Conservation (phyloP, 805 yeast species). For the Metschnikowia peoriensis region DNA sequence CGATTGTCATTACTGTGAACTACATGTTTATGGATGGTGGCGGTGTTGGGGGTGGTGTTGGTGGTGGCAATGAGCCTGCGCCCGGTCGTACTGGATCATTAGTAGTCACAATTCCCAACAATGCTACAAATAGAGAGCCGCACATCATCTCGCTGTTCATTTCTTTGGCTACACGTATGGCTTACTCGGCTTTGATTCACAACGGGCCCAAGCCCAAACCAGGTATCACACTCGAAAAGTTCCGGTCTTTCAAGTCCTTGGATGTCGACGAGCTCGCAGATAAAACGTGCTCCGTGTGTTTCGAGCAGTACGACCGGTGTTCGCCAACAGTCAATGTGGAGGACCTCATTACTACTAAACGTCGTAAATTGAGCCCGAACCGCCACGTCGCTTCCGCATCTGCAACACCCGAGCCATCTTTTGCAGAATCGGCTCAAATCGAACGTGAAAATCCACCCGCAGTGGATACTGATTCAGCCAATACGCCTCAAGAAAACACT, state of each 20-base stretch:
- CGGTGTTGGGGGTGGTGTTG: too few species aligned
- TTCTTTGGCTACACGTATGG: constrained; percentile 66
- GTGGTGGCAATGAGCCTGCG: constrained; percentile 34
- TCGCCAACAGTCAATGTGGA: not conserved
- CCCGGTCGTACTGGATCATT: constrained; percentile 52
- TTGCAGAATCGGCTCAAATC: constrained; percentile 1
- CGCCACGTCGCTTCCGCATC: constrained; percentile 10
- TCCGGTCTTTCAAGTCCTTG: constrained; percentile 47
- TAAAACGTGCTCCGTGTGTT: constrained; percentile 60
- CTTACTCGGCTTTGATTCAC: constrained; percentile 58
- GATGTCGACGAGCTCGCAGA: constrained; percentile 28
- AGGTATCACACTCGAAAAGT: constrained; percentile 53
- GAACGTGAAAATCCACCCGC: constrained; percentile 7
- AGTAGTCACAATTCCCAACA: constrained; percentile 65
- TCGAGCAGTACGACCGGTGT: constrained; percentile 40
- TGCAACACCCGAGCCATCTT: constrained; percentile 9
- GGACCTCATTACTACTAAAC: constrained; percentile 10
- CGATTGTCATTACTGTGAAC: constrained; percentile 44
- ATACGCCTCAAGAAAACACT: not conserved
- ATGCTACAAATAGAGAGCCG: constrained; percentile 57
- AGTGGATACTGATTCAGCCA: not conserved
- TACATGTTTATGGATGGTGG: constrained; percentile 44
- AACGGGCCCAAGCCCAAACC: constrained; percentile 43
- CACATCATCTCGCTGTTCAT: constrained; percentile 58
- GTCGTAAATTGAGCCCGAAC: constrained; percentile 17